Evolutionary conservation across 768 basidiomycete genomes (phyloP).

Genomic region (Kwoniella pini): DNA sequence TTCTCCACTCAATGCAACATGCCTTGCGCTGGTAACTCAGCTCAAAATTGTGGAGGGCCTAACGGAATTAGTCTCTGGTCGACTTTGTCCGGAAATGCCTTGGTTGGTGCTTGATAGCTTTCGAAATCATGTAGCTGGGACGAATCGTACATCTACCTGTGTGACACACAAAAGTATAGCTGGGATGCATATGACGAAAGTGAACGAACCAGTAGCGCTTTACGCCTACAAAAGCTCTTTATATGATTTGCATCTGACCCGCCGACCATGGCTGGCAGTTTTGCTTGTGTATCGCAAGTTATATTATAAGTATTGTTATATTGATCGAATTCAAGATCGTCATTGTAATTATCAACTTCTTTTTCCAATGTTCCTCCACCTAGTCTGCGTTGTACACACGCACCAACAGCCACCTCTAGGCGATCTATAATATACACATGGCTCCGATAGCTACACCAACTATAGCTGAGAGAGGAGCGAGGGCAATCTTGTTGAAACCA

Average conservation of each 20-base stretch:
- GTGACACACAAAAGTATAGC: not conserved
- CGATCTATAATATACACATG: not conserved
- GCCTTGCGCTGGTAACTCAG: constrained; percentile 37
- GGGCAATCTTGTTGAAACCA: not conserved
- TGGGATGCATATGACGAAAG: not conserved
- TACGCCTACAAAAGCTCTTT: too few relatives aligned
- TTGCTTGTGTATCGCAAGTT: not conserved
- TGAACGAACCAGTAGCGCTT: too few relatives aligned
- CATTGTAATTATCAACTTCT: too few relatives aligned
- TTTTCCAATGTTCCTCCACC: too few relatives aligned
- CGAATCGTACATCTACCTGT: too few relatives aligned
- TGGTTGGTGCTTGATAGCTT: constrained; percentile 4
- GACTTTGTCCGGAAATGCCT: not conserved
- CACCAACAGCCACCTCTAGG: too few relatives aligned
- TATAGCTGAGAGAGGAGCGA: constrained; percentile 12
- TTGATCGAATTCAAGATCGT: too few relatives aligned
- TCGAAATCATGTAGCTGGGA: not conserved
- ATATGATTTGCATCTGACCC: too few relatives aligned
- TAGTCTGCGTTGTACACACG: too few relatives aligned
- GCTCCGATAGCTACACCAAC: constrained; percentile 11
- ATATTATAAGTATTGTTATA: too few relatives aligned
- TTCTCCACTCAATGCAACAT: constrained; percentile 34
- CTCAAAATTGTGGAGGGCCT: constrained; percentile 34
- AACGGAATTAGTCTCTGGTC: constrained; percentile 29
- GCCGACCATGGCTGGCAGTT: too few relatives aligned